These are phyloP conservation scores for Trypanosomatidae sp. DNA, from an alignment of 208 protist genomes.

Conservation along the genomic window DNA sequence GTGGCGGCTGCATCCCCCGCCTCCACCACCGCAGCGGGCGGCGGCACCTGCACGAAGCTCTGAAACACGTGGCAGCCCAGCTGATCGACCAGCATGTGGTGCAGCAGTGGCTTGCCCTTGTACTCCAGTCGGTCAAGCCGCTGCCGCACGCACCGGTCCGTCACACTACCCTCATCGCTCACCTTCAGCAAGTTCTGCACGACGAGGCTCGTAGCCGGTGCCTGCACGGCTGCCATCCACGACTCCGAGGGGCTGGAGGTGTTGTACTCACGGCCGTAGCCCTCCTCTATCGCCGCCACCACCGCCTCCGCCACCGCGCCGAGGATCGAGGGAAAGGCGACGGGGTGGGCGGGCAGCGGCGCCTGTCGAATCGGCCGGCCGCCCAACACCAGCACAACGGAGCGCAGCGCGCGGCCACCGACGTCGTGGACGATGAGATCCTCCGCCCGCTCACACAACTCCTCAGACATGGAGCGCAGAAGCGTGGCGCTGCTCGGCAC, in stretches of 20 bases:
- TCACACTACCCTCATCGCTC: slow-evolving; percentile 40
- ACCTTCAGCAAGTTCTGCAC: slow-evolving; percentile 84
- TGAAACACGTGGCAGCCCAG: slow-evolving; percentile 85
- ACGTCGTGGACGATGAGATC: slow-evolving; percentile 76
- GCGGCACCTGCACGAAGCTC: slow-evolving; percentile 71
- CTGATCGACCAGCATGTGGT: slow-evolving; percentile 56
- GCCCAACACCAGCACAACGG: slow-evolving; percentile 77
- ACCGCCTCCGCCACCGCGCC: slow-evolving; percentile 44
- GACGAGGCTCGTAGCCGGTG: slow-evolving; percentile 74
- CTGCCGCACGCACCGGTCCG: slow-evolving; percentile 51
- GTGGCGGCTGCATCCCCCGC: slow-evolving; percentile 34
- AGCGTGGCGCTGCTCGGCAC: slow-evolving; percentile 81
- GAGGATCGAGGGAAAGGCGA: slow-evolving; percentile 49
- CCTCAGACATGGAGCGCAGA: slow-evolving; percentile 56
- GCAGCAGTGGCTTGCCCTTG: slow-evolving; percentile 51
- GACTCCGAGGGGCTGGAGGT: slow-evolving; percentile 34
- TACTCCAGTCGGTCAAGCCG: slow-evolving; percentile 48
- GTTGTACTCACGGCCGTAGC: slow-evolving; percentile 49
- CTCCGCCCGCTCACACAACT: slow-evolving; percentile 66
- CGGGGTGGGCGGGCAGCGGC: slow-evolving; percentile 33
- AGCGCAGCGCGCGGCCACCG: slow-evolving; percentile 71
- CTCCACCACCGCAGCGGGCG: slow-evolving; percentile 39
- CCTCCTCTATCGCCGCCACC: slow-evolving; percentile 47
- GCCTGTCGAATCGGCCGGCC: slow-evolving; percentile 71
- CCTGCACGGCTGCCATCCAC: slow-evolving; percentile 73